A percentile compares a stretch with the other conserved stretches of the same genome.
Evolutionary conservation across 768 basidiomycete genomes (phyloP).

Genomic region (Psilocybe subaeruginosa): DNA sequence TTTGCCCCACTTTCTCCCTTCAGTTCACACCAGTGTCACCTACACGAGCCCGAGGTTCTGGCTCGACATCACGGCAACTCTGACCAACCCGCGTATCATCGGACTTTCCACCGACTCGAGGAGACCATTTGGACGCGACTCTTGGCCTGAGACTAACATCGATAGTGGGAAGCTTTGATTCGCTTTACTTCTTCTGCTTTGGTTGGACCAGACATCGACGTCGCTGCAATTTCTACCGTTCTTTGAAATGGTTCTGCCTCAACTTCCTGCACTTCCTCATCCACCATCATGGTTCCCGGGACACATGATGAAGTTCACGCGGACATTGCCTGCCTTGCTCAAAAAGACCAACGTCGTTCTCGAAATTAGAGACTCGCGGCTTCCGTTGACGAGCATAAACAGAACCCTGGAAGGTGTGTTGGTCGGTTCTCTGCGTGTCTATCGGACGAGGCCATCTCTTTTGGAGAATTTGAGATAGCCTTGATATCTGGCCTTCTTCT

Average conservation of each 20-base stretch:
- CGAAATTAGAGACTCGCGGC: constrained; percentile 90
- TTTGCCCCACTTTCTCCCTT: constrained; percentile 10
- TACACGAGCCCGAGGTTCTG: constrained; percentile 21
- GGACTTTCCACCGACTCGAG: constrained; percentile 20
- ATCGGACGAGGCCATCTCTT: constrained; percentile 22
- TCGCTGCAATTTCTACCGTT: constrained; percentile 9
- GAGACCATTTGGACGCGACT: constrained; percentile 13
- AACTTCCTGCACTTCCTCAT: constrained; percentile 53
- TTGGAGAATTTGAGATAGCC: not conserved
- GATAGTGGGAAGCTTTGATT: constrained; percentile 5
- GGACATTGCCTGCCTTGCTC: constrained; percentile 74
- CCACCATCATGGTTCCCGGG: constrained; percentile 96
- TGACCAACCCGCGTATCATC: constrained; percentile 25
- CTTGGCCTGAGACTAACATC: constrained; percentile 6
- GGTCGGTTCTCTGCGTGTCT: constrained; percentile 27
- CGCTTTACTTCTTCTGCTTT: constrained; percentile 1
- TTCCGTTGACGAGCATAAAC: constrained; percentile 95
- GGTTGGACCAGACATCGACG: not conserved
- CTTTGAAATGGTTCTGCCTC: constrained; percentile 34
- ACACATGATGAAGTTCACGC: constrained; percentile 90
- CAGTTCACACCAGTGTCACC: constrained; percentile 4
- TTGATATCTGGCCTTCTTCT: not conserved
- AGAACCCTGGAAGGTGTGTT: constrained; percentile 80
- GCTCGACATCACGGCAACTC: constrained; percentile 16
- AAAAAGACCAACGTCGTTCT: constrained; percentile 89